These are phyloP conservation scores for Wickerhamomyces xylosicus DNA, from an alignment of 805 yeast genomes.

Conservation along the genomic window DNA sequence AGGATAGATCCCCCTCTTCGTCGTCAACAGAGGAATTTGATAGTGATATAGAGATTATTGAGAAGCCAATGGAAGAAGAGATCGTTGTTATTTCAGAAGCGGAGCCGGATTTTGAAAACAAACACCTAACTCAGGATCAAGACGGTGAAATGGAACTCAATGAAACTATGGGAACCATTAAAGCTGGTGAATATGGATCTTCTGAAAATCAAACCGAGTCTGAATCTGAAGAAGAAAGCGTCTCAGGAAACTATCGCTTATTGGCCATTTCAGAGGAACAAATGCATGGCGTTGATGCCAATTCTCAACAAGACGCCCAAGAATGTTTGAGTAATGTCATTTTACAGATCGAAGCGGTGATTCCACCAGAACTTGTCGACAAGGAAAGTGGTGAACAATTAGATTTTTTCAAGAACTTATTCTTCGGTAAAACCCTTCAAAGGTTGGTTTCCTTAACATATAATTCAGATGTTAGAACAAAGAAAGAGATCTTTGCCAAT, in stretches of 20 bases:
- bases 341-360: conserved; percentile 82
- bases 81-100: neutral
- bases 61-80: neutral
- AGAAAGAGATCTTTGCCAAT: conserved; percentile 69
- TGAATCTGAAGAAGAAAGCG: too few species aligned
- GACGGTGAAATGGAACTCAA: neutral
- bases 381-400: conserved; percentile 66
- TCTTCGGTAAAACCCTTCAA: conserved; percentile 82
- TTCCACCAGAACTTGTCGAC: conserved; percentile 55
- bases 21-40: neutral
- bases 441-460: conserved; percentile 43
- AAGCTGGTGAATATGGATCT: too few species aligned
- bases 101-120: too few species aligned
- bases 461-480: conserved; percentile 30
- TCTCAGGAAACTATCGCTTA: neutral
- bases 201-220: too few species aligned
- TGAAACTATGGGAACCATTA: too few species aligned
- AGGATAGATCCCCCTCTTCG: too few species aligned
- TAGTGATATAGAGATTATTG: neutral
- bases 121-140: neutral
- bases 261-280: conserved; percentile 37
- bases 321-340: conserved; percentile 94
- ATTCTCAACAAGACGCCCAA: conserved; percentile 84
- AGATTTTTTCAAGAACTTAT: conserved; percentile 70
- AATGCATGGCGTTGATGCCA: conserved; percentile 20